phyloP scores from a whole-genome alignment of 1,284 basidiomycete genomes.

The Meripilus lineatus region DNA sequence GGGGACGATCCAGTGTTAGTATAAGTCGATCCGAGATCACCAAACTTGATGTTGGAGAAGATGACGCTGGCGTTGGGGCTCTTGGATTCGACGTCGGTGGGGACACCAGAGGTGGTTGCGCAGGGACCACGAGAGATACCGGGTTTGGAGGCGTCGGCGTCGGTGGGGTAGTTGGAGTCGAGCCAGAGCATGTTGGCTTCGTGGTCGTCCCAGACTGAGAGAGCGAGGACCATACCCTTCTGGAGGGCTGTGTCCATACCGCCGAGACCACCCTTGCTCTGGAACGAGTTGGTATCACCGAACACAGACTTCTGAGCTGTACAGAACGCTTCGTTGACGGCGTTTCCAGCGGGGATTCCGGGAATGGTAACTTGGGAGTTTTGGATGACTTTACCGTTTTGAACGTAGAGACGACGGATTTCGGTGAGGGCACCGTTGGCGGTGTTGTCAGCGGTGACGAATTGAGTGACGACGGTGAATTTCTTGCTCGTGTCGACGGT shows the following conservation, averaged over 20 bases:
- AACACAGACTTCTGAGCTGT: slow-evolving; percentile 32
- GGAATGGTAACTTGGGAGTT: slow-evolving; percentile 42
- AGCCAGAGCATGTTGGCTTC: slow-evolving; percentile 37
- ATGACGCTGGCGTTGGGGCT: slow-evolving; percentile 20
- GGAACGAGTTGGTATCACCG: slow-evolving; percentile 41
- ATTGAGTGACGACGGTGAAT: slow-evolving; percentile 54
- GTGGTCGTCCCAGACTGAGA: slow-evolving; percentile 45
- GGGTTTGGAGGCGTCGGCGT: slow-evolving; percentile 24
- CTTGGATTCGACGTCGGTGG: slow-evolving; percentile 26
- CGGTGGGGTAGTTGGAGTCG: slow-evolving; percentile 33
- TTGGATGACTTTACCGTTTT: slow-evolving; percentile 45
- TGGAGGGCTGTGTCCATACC: slow-evolving; percentile 40
- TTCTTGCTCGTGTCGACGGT: slow-evolving; percentile 40
- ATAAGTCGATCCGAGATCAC: slow-evolving; percentile 31
- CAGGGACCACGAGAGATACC: slow-evolving; percentile 35
- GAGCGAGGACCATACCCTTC: slow-evolving; percentile 47
- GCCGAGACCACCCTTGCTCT: slow-evolving; percentile 37
- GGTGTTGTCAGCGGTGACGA: slow-evolving; percentile 43
- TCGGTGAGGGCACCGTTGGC: slow-evolving; percentile 40
- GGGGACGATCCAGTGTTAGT: slow-evolving; percentile 1
- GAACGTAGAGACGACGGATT: slow-evolving; percentile 50
- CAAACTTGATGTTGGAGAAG: slow-evolving; percentile 35
- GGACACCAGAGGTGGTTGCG: slow-evolving; percentile 29
- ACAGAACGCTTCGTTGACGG: slow-evolving; percentile 35
- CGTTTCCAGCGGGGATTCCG: slow-evolving; percentile 32